Evolutionary conservation across 176 grass and related monocot species (phyloP), one percentile per base, ranked within the genome.

Genomic region (Avena eriantha): DNA sequence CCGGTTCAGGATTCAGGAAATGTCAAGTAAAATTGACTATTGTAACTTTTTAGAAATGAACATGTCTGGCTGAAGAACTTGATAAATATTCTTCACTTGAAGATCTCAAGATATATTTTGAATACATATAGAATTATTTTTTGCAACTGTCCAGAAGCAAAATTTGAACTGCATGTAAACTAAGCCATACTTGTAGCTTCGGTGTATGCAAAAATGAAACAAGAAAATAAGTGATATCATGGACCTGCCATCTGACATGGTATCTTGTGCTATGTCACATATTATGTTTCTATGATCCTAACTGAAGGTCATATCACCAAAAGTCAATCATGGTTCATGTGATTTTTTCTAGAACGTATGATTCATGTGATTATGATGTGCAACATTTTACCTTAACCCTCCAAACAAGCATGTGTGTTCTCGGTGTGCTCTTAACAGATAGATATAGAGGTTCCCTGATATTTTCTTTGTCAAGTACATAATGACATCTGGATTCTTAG

Each of bases 321-420:
- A 48, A 58, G 2, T 7, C 43, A 83, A 5, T 46, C 8, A 46
- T 49, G 60, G 75, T 56, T 48, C 2, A 89, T 86, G 41, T 71
- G 26, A 29, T 71, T 78, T 61, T 71, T 5, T 65, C 13, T 65
- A 31, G 61, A 31, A 65, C 24, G 7, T 29, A 7, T 31, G 71
- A 89, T 55, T 58, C 12, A 84, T 86, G 41, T 71, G 26, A 26
- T 78, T 82, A 53, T 71, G 1, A 14, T 82, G 21, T 86, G 43
- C 60, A 80, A 55, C 10, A 65, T 75, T 75, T 45, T 80, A 8
- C 17, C 36, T 34, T 23, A 54, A 60, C 35, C 1, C 22, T 45
- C 61, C 61, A 65, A 65, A 29, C 5, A 65, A 31, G 14, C 58
- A 34, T 77, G 33, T 16, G 2, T 78, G 9, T 81, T 68, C 45